Conservation (phyloP, 805 yeast species). For the Teunomyces barrocoloradensis region DNA sequence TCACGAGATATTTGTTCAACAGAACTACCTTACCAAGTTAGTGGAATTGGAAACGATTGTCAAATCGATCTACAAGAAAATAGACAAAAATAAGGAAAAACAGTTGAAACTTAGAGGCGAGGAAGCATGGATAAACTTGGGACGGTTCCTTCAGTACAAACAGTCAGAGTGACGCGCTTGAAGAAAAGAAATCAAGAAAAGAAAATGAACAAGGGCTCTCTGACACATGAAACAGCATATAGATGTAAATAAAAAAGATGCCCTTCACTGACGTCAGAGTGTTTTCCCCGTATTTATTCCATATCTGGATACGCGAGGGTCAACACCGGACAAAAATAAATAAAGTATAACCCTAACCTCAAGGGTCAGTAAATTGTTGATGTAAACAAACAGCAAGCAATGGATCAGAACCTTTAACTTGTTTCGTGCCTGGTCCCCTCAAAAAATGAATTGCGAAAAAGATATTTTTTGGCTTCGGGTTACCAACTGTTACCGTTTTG, state of each 20-base stretch:
- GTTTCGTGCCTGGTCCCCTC: no score
- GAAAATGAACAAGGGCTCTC: background rate
- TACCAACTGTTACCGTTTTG: no score
- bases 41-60: slow-evolving; percentile 44
- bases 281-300: background rate
- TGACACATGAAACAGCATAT: background rate
- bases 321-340: background rate
- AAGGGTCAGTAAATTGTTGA: background rate
- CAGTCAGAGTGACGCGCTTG: slow-evolving; percentile 16
- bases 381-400: background rate
- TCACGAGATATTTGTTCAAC: slow-evolving; percentile 58
- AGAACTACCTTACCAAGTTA: slow-evolving; percentile 45
- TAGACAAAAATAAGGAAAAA: slow-evolving; percentile 62
- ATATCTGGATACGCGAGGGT: background rate
- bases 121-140: slow-evolving; percentile 64
- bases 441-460: no score
- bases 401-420: no score
- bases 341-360: background rate
- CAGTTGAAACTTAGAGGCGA: slow-evolving; percentile 62
- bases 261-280: background rate
- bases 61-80: slow-evolving; percentile 53
- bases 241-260: background rate
- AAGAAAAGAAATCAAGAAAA: no score
- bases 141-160: slow-evolving; percentile 78
- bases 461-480: no score